Evolutionary conservation across 73 alveolate species (phyloP).

Genomic region (Paramecium caudatum): DNA sequence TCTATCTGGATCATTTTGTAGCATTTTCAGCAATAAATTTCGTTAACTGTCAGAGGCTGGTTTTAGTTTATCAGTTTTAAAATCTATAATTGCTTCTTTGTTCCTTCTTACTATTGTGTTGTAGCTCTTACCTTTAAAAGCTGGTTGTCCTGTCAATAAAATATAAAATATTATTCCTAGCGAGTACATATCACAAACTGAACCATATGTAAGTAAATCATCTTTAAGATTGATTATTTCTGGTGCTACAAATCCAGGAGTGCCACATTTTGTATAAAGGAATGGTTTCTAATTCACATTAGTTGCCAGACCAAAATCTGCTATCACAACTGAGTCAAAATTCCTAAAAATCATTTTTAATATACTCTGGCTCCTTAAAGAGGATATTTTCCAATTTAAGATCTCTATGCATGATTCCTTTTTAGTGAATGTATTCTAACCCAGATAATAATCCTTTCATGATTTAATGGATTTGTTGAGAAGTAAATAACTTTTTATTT

Average conservation of each 20-base stretch:
- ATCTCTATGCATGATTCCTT: slow-evolving; percentile 71
- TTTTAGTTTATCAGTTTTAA: neutral
- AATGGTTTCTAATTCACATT: slow-evolving; percentile 33
- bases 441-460: slow-evolving; percentile 39
- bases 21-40: slow-evolving; percentile 47
- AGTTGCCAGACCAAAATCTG: slow-evolving; percentile 79
- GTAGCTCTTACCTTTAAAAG: slow-evolving; percentile 85
- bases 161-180: slow-evolving; percentile 74
- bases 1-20: neutral
- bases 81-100: slow-evolving; percentile 80
- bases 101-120: slow-evolving; percentile 84
- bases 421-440: slow-evolving; percentile 41
- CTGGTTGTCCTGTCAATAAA: slow-evolving; percentile 82
- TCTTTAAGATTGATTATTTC: slow-evolving; percentile 73
- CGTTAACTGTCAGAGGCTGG: neutral
- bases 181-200: slow-evolving; percentile 76
- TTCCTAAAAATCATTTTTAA: neutral
- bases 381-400: slow-evolving; percentile 63
- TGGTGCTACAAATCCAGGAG: slow-evolving; percentile 80
- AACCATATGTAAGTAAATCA: slow-evolving; percentile 41
- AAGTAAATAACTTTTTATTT: slow-evolving; percentile 56
- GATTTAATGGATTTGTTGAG: neutral
- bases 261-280: slow-evolving; percentile 68
- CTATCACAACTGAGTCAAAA: slow-evolving; percentile 63
- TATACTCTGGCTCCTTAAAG: slow-evolving; percentile 54